Evolutionary conservation across 371 early-diverging fungal species (phyloP).

Genomic region (Rhizomucor pusillus): DNA sequence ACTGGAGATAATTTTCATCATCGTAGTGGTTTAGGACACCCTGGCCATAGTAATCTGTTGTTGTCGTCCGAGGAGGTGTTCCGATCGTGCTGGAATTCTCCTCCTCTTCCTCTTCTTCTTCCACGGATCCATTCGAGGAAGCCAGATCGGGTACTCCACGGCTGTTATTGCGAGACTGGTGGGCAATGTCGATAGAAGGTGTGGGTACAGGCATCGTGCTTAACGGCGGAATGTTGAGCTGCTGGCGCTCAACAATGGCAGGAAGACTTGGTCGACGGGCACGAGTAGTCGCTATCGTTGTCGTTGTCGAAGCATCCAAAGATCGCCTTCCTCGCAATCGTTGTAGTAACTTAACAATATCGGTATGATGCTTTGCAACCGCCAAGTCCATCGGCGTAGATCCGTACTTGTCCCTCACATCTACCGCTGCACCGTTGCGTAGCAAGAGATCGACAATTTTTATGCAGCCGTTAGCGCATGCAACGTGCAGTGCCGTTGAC

Average conservation of each 20-base stretch:
- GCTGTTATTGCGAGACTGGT: too few species aligned
- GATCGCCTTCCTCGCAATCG: constrained; percentile 15
- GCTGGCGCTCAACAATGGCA: constrained; percentile 21
- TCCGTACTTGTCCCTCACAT: constrained; percentile 66
- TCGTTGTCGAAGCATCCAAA: constrained; percentile 9
- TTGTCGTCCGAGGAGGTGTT: constrained; percentile 1
- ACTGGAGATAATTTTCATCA: constrained; percentile 12
- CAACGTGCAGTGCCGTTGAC: constrained; percentile 69
- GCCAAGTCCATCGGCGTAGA: constrained; percentile 60
- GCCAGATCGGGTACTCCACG: too few species aligned
- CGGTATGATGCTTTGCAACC: constrained; percentile 55
- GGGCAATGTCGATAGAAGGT: too few species aligned
- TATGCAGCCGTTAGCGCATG: constrained; percentile 67
- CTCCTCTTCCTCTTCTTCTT: too few species aligned
- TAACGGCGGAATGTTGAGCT: constrained; percentile 11
- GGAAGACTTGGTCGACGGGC: constrained; percentile 27
- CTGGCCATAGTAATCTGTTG: constrained; percentile 12
- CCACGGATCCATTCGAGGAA: too few species aligned
- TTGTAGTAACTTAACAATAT: constrained; percentile 25
- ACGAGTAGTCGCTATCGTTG: constrained; percentile 10
- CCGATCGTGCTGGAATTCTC: neutral
- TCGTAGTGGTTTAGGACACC: constrained; percentile 11
- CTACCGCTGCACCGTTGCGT: constrained; percentile 55
- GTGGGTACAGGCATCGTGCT: constrained; percentile 8
- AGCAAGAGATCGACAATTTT: constrained; percentile 60